Conservation (phyloP, 2,329 filamentous ascomycete species). For the Diaporthe citri region DNA sequence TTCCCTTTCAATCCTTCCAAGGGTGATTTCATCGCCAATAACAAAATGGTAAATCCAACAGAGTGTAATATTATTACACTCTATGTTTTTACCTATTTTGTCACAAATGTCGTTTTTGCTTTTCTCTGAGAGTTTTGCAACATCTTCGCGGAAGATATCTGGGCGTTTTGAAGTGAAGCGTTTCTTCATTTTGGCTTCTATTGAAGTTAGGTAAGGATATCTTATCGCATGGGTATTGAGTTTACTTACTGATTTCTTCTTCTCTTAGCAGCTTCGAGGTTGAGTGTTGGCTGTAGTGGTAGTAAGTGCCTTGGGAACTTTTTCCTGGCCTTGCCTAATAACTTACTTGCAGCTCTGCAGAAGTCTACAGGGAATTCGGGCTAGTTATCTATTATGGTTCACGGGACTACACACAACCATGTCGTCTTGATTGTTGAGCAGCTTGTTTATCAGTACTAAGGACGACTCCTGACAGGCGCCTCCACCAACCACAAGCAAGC, state of each 20-base stretch:
- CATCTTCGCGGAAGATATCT: background rate
- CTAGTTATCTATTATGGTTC: no score
- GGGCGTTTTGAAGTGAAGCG: background rate
- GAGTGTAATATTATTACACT: background rate
- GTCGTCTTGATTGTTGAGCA: no score
- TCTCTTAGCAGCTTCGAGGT: background rate
- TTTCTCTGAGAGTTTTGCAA: background rate
- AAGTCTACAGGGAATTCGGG: no score
- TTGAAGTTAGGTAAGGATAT: background rate
- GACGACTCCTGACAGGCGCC: background rate
- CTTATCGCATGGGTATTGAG: fast-evolving
- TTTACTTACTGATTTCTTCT: background rate
- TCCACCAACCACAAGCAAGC: background rate
- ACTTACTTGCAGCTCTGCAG: background rate
- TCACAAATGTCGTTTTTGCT: background rate
- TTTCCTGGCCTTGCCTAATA: background rate
- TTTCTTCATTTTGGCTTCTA: background rate
- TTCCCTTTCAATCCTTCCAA: background rate
- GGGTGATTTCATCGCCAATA: background rate
- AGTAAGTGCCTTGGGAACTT: background rate
- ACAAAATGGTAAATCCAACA: background rate
- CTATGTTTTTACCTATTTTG: background rate
- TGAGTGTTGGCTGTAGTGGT: background rate
- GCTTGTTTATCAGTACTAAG: background rate
- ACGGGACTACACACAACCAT: no score